Evolutionary conservation across 345 rosid species (phyloP).

Genomic region (Salix exigua): DNA sequence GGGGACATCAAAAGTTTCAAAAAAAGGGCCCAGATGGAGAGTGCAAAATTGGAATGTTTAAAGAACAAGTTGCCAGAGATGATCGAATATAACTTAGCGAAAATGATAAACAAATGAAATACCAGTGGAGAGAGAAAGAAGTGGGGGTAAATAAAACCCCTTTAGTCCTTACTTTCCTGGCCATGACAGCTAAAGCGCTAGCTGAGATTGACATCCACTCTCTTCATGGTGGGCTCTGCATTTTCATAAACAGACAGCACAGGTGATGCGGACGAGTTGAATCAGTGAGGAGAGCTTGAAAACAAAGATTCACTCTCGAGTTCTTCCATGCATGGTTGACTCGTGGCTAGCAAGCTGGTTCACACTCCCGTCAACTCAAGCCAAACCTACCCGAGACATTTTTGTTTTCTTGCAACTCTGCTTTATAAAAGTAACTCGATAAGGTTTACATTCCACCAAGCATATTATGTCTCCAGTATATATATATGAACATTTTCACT

Average conservation of each 20-base stretch:
- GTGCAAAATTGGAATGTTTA: conserved; percentile 28
- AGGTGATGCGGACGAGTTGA: conserved; percentile 21
- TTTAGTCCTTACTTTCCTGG: conserved; percentile 37
- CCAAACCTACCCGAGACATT: background rate
- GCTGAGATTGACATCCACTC: conserved; percentile 39
- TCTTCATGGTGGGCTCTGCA: conserved; percentile 29
- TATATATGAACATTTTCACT: conserved; percentile 9
- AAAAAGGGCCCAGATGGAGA: conserved; percentile 21
- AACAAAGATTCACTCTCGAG: conserved; percentile 31
- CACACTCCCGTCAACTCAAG: conserved; percentile 22
- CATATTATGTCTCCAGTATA: conserved; percentile 13
- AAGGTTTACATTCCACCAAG: background rate
- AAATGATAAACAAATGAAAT: background rate
- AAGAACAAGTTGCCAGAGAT: conserved; percentile 24
- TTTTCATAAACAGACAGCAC: conserved; percentile 26
- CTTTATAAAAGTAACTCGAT: background rate
- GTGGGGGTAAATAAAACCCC: conserved; percentile 21
- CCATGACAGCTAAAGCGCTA: conserved; percentile 29
- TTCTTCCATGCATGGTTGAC: conserved; percentile 41
- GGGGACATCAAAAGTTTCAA: conserved; percentile 24
- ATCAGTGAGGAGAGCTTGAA: conserved; percentile 22
- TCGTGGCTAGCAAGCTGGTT: conserved; percentile 21
- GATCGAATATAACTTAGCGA: background rate
- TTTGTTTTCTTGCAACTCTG: background rate
- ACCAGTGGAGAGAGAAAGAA: conserved; percentile 2